A percentile compares a stretch with the other conserved stretches of the same genome.
Evolutionary conservation across 257 asterid species (phyloP).

Genomic region (Ilex asprella): DNA sequence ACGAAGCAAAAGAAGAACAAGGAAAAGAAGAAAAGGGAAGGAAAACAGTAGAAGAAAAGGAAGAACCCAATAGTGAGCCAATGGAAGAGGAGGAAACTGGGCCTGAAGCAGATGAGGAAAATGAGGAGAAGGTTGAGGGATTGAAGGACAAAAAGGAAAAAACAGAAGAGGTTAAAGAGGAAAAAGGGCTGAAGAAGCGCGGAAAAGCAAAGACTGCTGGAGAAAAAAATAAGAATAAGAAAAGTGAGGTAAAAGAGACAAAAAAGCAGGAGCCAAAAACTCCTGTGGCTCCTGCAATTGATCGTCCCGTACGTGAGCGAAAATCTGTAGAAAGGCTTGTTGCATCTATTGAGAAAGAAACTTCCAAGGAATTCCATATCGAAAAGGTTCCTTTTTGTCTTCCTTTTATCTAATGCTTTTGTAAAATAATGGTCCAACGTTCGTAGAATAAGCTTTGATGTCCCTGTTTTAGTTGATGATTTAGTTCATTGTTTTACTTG

Average conservation of each 20-base stretch:
- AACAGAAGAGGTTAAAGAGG: slow-evolving; percentile 28
- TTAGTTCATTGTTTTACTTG: slow-evolving; percentile 2
- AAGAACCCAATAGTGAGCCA: slow-evolving; percentile 16
- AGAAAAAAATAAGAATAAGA: slow-evolving; percentile 29
- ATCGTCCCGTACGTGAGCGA: slow-evolving; percentile 90
- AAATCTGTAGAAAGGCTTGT: slow-evolving; percentile 92
- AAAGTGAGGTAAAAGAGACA: slow-evolving; percentile 27
- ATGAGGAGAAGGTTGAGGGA: not conserved
- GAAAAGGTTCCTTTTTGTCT: slow-evolving; percentile 53
- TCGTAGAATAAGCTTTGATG: not conserved
- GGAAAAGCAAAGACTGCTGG: slow-evolving; percentile 38
- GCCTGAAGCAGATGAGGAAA: slow-evolving; percentile 6
- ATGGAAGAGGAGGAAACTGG: slow-evolving; percentile 23
- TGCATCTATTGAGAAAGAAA: slow-evolving; percentile 67
- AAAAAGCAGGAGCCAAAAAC: slow-evolving; percentile 58
- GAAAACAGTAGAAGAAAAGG: slow-evolving; percentile 5
- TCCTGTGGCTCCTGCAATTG: slow-evolving; percentile 44
- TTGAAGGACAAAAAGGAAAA: slow-evolving; percentile 11
- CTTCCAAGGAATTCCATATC: slow-evolving; percentile 51
- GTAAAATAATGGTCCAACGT: not conserved
- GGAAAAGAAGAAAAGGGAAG: slow-evolving; percentile 2
- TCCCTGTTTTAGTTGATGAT: slow-evolving; percentile 7
- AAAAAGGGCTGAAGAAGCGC: slow-evolving; percentile 44
- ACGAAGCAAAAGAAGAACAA: slow-evolving; percentile 6
- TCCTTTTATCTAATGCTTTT: not conserved